These are phyloP conservation scores for Apiospora sp. DNA, from an alignment of 2,329 filamentous ascomycete species.

Conservation along the genomic window DNA sequence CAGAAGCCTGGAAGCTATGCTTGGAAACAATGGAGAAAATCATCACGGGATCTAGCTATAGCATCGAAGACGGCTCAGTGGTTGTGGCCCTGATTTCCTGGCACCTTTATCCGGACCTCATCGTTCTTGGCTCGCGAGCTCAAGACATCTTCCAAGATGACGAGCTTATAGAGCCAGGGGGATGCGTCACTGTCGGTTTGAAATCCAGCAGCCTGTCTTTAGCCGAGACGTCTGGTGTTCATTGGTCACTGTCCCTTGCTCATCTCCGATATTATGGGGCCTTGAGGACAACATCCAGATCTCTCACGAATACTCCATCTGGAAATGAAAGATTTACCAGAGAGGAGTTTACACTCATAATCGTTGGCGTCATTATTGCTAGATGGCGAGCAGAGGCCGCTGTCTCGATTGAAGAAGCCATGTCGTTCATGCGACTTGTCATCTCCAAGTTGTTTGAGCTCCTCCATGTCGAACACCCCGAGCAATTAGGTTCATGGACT, in stretches of 20 bases:
- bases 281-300: not conserved
- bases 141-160: not conserved
- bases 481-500: not conserved
- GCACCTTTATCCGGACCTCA: not conserved
- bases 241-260: constrained; percentile 28
- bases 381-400: not conserved
- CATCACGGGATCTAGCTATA: not conserved
- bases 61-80: not conserved
- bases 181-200: not conserved
- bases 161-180: not conserved
- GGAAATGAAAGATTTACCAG: not conserved
- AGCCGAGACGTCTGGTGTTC: constrained; percentile 18
- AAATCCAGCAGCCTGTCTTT: constrained; percentile 18
- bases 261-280: constrained; percentile 28
- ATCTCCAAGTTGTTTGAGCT: not conserved
- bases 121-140: not conserved
- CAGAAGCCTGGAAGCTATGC: not conserved
- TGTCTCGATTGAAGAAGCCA: not conserved
- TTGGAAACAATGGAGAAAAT: not conserved
- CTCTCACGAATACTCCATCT: not conserved
- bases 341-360: not conserved
- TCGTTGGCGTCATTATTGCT: not conserved
- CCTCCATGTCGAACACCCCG: not conserved
- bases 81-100: not conserved
- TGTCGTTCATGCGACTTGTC: not conserved